phyloP scores from a whole-genome alignment of 495 filamentous ascomycete genomes.

The Penicillium mononematosum region DNA sequence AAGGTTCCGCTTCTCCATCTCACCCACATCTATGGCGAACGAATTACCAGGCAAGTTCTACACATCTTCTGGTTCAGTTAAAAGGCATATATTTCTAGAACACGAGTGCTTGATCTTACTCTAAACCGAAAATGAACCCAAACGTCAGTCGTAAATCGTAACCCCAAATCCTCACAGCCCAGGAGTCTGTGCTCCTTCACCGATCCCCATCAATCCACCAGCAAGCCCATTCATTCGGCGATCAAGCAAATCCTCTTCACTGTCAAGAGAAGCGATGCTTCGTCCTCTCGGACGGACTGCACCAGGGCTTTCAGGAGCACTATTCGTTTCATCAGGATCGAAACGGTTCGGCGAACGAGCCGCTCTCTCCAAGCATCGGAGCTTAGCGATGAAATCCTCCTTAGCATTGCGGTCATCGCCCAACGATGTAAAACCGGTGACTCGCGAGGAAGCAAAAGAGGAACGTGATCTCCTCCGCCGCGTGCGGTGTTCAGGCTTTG shows the following conservation, averaged over 20 bases:
- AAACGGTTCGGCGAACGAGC: conserved; percentile 11
- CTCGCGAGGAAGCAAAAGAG: conserved; percentile 18
- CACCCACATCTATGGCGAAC: no score
- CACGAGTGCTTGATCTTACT: not conserved
- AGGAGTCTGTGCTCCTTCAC: conserved; percentile 45
- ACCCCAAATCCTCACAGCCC: conserved; percentile 15
- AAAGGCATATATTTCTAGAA: not conserved
- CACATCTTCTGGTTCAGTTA: not conserved
- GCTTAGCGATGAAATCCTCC: conserved; percentile 29
- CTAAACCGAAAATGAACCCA: not conserved
- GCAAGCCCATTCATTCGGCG: conserved; percentile 83
- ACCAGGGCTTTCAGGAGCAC: conserved; percentile 25
- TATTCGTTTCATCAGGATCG: conserved; percentile 26
- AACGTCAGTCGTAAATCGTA: conserved; percentile 13
- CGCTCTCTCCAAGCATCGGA: conserved; percentile 23
- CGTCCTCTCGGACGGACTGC: conserved; percentile 38
- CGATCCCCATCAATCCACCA: conserved; percentile 70
- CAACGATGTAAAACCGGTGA: conserved; percentile 14
- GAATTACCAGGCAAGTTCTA: no score
- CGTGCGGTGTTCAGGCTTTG: conserved; percentile 7
- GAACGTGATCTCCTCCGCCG: conserved; percentile 23
- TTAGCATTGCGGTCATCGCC: conserved; percentile 9
- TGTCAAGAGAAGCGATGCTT: conserved; percentile 72
- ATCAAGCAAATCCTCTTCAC: conserved; percentile 79
- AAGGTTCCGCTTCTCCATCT: no score